Base-by-base conservation (phyloP, 2,329 filamentous ascomycete species). In the Ceratocystiopsis sp. region DNA sequence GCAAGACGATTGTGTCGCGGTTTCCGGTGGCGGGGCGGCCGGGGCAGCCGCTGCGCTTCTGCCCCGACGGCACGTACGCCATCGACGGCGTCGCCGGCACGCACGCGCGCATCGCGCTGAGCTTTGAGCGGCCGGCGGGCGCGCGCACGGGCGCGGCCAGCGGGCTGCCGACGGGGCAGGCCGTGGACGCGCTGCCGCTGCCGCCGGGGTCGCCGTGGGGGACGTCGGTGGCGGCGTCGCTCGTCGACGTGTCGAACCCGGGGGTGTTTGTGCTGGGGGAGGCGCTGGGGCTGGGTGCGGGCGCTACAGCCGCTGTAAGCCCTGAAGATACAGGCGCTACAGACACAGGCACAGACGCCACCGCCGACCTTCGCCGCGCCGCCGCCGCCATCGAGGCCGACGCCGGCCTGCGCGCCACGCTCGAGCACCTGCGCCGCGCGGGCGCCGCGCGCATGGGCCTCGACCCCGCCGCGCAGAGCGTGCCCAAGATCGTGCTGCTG, bases 1-100 rank as follows among this genome's bases (percentile, higher is more conserved):
- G 61, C 16, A 83, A 83, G 53, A 56, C 62, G 11, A 55, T 65
- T 21, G 53, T 57, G 42, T 52, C 61, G n/a, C 55, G 53, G 19
- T 66, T 66, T 50, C 43, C 49, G 29, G 55, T 65, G 21, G 37
- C 41, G 11, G 53, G 63, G 71, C n/a, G n/a, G n/a, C n/a, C n/a
- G n/a, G n/a, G n/a, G n/a, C n/a, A n/a, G n/a, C 69, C 47, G 38
- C 50, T 49, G 13, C 49, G 45, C 42, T 59, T 58, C 46, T 49
- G 45, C n/a, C 46, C 56, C 17, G 43, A 46, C 1, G 62, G 63
- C 3, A 52, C 53, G 29, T 63, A 59, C 43, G 48, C 48, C 35
- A 62, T 66, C 49, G 61, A 61, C 45, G 64, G 64, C 9, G 63
- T 65, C 0, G 50, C 61, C 0, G 62, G 61, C 4, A 55, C 47